Evolutionary conservation across 768 basidiomycete genomes (phyloP).

Genomic region (Lanmaoa rubissima): DNA sequence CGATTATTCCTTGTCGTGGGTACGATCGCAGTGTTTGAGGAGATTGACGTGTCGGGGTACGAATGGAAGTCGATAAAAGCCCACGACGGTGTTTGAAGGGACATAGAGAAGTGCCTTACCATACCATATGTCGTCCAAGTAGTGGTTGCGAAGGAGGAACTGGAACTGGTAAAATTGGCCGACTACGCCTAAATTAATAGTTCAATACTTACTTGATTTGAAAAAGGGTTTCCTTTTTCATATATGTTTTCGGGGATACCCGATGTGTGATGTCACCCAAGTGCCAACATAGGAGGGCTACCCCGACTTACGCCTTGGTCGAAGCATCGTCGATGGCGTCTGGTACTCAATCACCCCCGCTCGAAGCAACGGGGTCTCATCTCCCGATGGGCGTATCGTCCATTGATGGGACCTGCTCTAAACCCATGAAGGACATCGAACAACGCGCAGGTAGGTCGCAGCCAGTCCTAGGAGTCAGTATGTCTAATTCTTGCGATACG

Average conservation of each 20-base stretch:
- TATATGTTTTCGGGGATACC: conserved; percentile 21
- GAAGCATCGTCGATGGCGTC: conserved; percentile 16
- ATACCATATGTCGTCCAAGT: not conserved
- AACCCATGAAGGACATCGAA: conserved; percentile 38
- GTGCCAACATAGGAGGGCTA: not conserved
- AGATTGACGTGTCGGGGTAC: conserved; percentile 50
- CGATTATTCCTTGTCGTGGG: conserved; percentile 59
- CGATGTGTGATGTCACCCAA: conserved; percentile 28
- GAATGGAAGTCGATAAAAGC: not conserved
- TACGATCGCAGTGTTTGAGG: conserved; percentile 45
- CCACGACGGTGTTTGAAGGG: not conserved
- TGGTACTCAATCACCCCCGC: conserved; percentile 57
- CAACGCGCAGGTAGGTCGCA: conserved; percentile 44
- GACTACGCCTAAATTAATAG: too few species aligned
- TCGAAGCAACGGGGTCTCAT: conserved; percentile 47
- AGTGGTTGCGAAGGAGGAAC: not conserved
- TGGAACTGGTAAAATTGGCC: too few species aligned
- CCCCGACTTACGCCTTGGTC: not conserved
- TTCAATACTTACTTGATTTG: not conserved
- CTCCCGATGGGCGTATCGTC: conserved; percentile 49
- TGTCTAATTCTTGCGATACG: not conserved
- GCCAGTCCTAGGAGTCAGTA: not conserved
- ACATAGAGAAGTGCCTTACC: too few species aligned
- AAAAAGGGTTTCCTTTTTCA: conserved; percentile 9
- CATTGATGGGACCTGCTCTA: conserved; percentile 37